Evolutionary conservation across 768 basidiomycete genomes (phyloP).

Genomic region (Suillus subaureus): DNA sequence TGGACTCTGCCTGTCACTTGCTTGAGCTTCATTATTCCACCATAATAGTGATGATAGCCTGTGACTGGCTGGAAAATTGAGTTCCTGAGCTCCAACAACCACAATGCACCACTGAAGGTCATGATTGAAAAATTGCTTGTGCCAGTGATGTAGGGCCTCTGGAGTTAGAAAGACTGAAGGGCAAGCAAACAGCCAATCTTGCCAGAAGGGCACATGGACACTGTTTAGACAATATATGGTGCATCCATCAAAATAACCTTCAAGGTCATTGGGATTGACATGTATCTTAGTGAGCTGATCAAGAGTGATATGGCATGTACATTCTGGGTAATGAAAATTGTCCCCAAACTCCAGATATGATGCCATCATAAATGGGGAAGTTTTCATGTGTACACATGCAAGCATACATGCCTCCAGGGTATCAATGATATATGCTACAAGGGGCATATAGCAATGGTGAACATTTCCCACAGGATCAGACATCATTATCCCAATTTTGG

Average conservation of each 20-base stretch:
- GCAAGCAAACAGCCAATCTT: background rate
- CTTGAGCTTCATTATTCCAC: slow-evolving; percentile 30
- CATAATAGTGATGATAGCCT: slow-evolving; percentile 38
- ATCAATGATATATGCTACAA: no score
- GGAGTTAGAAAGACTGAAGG: slow-evolving; percentile 4
- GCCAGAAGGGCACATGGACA: background rate
- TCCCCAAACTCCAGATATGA: no score
- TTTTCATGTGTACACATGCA: no score
- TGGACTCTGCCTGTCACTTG: no score
- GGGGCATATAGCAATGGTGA: no score
- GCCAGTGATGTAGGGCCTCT: background rate
- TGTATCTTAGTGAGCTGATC: background rate
- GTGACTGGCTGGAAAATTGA: slow-evolving; percentile 31
- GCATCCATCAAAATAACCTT: background rate
- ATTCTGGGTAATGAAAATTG: no score
- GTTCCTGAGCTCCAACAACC: slow-evolving; percentile 32
- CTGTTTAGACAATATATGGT: background rate
- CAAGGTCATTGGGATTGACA: background rate
- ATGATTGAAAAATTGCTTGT: background rate
- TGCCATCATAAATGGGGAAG: no score
- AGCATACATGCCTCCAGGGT: no score
- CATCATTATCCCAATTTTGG: no score
- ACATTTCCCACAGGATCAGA: no score
- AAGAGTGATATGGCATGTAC: no score
- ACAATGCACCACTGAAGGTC: slow-evolving; percentile 35